These are phyloP conservation scores for Trypanosoma rangeli DNA, from an alignment of 208 protist species.

Conservation along the genomic window DNA sequence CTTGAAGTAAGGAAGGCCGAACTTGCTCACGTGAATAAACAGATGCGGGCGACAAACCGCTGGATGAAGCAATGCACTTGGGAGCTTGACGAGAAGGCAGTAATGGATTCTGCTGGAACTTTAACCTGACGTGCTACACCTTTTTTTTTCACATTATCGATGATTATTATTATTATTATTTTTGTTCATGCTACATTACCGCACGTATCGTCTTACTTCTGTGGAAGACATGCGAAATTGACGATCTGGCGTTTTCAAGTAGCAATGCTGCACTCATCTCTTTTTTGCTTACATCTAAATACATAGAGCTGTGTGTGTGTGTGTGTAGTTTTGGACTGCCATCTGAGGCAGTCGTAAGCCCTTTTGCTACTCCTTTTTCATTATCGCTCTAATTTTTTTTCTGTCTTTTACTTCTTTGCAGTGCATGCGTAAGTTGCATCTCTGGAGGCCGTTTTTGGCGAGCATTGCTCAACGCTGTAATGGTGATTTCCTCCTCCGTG, in stretches of 20 bases:
- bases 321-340: not conserved
- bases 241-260: not conserved
- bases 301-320: not conserved
- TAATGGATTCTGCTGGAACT: not conserved
- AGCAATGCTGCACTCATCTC: not conserved
- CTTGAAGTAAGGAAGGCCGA: constrained; percentile 25
- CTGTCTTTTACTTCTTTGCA: not conserved
- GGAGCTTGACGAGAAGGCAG: not conserved
- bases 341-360: not conserved
- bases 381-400: constrained; percentile 9
- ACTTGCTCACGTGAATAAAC: constrained; percentile 15
- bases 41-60: constrained; percentile 14
- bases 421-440: constrained; percentile 23
- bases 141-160: constrained; percentile 12
- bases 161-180: constrained; percentile 3
- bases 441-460: constrained; percentile 5
- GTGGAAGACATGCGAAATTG: not conserved
- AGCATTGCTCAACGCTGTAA: constrained; percentile 6
- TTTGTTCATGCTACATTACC: not conserved
- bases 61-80: constrained; percentile 21
- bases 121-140: not conserved
- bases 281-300: not conserved
- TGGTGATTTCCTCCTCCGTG: constrained; percentile 28
- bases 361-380: not conserved
- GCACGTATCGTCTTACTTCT: not conserved